Conservation (phyloP, 768 basidiomycete genomes). For the Podaxis sp. region DNA sequence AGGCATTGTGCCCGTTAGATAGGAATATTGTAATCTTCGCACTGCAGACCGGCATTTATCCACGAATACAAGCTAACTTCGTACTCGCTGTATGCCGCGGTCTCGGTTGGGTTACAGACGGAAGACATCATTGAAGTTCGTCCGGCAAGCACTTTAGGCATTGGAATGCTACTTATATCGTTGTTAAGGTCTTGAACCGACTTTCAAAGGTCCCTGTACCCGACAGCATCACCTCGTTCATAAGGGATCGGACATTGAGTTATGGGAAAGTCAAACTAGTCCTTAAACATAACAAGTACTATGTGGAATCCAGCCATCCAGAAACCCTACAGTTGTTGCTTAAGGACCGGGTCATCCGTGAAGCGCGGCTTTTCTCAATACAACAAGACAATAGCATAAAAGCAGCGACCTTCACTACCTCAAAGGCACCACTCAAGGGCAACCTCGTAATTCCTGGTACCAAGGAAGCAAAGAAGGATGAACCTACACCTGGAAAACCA, state of each 20-base stretch:
- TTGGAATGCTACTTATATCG: conserved; percentile 20
- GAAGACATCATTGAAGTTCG: conserved; percentile 97
- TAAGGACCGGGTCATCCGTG: conserved; percentile 81
- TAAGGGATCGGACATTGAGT: conserved; percentile 89
- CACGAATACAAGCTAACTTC: conserved; percentile 99
- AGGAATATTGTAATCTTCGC: conserved; percentile 15
- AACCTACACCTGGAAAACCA: conserved; percentile 29
- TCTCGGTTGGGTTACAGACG: conserved; percentile 96
- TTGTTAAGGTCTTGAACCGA: conserved; percentile 66
- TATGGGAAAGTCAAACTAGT: conserved; percentile 99
- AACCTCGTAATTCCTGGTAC: conserved; percentile 86
- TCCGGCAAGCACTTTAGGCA: conserved; percentile 24
- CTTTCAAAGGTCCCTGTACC: conserved; percentile 92
- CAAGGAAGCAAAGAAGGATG: conserved; percentile 67
- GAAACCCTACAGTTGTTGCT: conserved; percentile 86
- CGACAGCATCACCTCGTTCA: conserved; percentile 77
- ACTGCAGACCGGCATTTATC: conserved; percentile 85
- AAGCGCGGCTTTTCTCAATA: conserved; percentile 72
- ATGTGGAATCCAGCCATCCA: conserved; percentile 92
- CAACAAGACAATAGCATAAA: conserved; percentile 73
- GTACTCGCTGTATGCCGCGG: conserved; percentile 97
- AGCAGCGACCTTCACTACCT: conserved; percentile 70
- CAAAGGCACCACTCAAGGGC: conserved; percentile 79
- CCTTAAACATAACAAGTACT: conserved; percentile 96
- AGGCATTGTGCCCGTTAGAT: conserved; percentile 7